Conservation (phyloP, 345 rosid genomes). For the Cochlearia excelsa region DNA sequence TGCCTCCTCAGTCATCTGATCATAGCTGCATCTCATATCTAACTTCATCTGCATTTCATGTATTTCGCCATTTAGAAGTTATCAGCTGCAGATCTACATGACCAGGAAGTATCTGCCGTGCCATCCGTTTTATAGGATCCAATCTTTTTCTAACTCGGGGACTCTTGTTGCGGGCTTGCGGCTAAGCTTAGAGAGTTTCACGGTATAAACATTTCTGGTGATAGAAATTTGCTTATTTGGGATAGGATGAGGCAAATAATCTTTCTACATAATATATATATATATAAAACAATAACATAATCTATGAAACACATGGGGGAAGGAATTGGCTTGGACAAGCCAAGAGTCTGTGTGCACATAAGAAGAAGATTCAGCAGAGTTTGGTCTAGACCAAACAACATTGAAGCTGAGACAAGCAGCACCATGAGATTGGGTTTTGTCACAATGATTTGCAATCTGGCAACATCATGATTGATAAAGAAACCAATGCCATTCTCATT, state of each 20-base stretch:
- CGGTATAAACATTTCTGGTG: constrained; percentile 61
- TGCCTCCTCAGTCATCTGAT: no score
- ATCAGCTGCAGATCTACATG: no score
- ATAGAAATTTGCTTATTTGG: constrained; percentile 54
- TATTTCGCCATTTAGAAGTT: no score
- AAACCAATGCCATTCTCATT: constrained; percentile 60
- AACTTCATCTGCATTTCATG: no score
- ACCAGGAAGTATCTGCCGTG: no score
- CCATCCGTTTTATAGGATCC: no score
- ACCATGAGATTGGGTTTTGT: constrained; percentile 72
- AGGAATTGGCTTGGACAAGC: constrained; percentile 67
- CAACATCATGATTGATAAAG: constrained; percentile 88
- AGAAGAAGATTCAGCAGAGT: constrained; percentile 45
- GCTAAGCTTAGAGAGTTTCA: constrained; percentile 80
- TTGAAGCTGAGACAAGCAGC: constrained; percentile 52
- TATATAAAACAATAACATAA: background rate
- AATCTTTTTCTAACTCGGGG: no score
- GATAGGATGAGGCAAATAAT: constrained; percentile 53
- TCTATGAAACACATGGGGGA: background rate
- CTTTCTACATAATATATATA: background rate
- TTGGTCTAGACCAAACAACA: constrained; percentile 41
- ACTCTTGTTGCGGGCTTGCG: constrained; percentile 27
- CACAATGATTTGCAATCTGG: constrained; percentile 95
- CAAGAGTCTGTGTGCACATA: constrained; percentile 48
- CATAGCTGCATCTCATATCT: no score